Percentiles rank a stretch among this genome's conserved stretches.
phyloP scores from a whole-genome alignment of 257 asterid genomes.

The Solanum ossicruentum region DNA sequence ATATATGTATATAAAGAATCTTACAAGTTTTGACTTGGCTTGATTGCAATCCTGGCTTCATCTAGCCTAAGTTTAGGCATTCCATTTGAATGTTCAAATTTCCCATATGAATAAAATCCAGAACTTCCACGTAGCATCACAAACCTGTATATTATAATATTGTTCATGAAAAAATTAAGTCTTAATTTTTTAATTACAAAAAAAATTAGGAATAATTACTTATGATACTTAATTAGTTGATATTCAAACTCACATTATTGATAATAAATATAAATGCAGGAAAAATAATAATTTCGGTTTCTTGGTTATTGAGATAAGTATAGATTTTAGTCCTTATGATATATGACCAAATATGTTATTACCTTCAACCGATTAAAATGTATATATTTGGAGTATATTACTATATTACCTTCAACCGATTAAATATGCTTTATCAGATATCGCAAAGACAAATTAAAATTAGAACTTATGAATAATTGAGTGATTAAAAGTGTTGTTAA shows the following conservation, averaged over 20 bases:
- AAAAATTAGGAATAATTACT: neutral
- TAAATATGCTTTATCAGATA: too few relatives aligned
- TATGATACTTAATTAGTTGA: neutral
- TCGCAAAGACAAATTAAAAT: neutral
- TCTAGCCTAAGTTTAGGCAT: conserved; percentile 42
- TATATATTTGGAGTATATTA: neutral
- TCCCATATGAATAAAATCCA: conserved; percentile 57
- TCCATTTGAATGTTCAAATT: conserved; percentile 37
- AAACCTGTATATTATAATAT: conserved; percentile 17
- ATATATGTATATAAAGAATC: neutral
- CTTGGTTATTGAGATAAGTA: neutral
- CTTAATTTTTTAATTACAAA: neutral
- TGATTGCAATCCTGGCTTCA: conserved; percentile 45
- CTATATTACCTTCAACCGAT: too few relatives aligned
- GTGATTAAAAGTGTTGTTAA: neutral
- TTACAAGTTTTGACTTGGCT: conserved; percentile 16
- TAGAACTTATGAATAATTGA: neutral
- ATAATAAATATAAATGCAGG: neutral
- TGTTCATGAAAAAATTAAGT: neutral
- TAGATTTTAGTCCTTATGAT: neutral
- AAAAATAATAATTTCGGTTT: neutral
- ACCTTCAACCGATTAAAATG: neutral
- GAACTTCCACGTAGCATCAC: conserved; percentile 46
- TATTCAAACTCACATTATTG: neutral
- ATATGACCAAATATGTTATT: neutral